A percentile compares a stretch with the other conserved stretches of the same genome.
Conservation (phyloP, 1,284 basidiomycete genomes). For the Erythrobasidium hasegawianum region DNA sequence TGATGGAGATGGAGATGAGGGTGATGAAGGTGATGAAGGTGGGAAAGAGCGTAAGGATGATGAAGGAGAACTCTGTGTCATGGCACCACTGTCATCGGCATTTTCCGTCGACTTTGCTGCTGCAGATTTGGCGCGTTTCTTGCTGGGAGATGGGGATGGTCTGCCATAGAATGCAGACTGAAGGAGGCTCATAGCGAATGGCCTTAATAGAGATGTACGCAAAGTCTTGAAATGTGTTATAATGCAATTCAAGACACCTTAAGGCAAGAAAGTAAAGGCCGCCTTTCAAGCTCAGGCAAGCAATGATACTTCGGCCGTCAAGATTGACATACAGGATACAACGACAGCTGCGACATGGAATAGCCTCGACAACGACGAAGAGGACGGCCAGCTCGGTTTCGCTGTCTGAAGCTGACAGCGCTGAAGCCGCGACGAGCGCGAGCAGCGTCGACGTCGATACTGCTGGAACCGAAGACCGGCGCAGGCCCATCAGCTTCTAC, state of each 20-base stretch:
- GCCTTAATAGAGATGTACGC: background rate
- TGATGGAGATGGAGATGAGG: background rate
- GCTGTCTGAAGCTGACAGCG: background rate
- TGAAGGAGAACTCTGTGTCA: conserved; percentile 26
- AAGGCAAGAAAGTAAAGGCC: background rate
- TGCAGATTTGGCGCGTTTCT: background rate
- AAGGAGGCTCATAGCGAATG: conserved; percentile 6
- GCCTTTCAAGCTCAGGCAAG: background rate
- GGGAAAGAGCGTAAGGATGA: conserved; percentile 15
- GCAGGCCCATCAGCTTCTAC: conserved; percentile 36
- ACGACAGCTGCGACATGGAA: no score
- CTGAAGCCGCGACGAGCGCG: conserved; percentile 6
- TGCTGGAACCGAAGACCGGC: conserved; percentile 3
- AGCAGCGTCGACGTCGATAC: background rate
- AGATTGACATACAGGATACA: no score
- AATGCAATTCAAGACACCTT: background rate
- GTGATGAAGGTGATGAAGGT: background rate
- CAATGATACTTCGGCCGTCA: conserved; percentile 5
- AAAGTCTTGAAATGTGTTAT: no score
- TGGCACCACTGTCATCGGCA: no score
- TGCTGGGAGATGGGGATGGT: conserved; percentile 1
- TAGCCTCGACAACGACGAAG: no score
- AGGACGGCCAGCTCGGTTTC: background rate
- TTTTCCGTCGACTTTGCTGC: background rate
- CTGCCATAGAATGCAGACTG: conserved; percentile 20